These are phyloP conservation scores for Plantago major DNA, from an alignment of 257 asterid genomes.

Conservation along the genomic window DNA sequence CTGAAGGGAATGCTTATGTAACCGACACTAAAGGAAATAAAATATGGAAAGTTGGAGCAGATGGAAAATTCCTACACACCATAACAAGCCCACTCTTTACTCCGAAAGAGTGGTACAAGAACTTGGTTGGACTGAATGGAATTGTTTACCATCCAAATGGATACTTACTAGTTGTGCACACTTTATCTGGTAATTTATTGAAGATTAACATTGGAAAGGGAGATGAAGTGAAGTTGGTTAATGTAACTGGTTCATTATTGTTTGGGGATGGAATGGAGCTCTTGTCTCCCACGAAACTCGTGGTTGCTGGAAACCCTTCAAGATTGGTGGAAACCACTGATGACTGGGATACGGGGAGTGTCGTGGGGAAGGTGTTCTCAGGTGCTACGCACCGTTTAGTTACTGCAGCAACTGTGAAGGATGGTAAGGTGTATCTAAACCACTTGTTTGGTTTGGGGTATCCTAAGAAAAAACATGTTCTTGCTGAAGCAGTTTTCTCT, in stretches of 20 bases:
- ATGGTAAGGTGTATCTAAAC: conserved; percentile 67
- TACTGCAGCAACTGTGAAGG: conserved; percentile 76
- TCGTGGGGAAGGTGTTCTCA: conserved; percentile 44
- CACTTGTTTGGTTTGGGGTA: conserved; percentile 88
- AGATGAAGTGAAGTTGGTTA: conserved; percentile 44
- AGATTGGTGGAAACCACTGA: conserved; percentile 66
- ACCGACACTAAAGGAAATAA: conserved; percentile 63
- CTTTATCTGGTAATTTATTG: conserved; percentile 66
- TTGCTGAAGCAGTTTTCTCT: conserved; percentile 68
- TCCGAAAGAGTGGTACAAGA: conserved; percentile 59
- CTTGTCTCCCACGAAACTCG: conserved; percentile 56
- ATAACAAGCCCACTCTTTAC: conserved; percentile 59
- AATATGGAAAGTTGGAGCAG: conserved; percentile 70
- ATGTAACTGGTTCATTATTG: conserved; percentile 36
- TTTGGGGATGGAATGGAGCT: conserved; percentile 87
- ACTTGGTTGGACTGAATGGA: conserved; percentile 64
- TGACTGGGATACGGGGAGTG: conserved; percentile 61
- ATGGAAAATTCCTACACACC: conserved; percentile 44
- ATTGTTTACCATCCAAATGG: conserved; percentile 88
- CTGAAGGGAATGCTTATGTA: conserved; percentile 69
- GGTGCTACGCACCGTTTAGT: conserved; percentile 59
- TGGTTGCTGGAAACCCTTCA: conserved; percentile 73
- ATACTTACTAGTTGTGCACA: conserved; percentile 64
- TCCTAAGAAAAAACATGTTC: conserved; percentile 74
- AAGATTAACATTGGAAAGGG: conserved; percentile 47